Conservation (phyloP, 177 flowering plant species). For the Vitis hybrid region DNA sequence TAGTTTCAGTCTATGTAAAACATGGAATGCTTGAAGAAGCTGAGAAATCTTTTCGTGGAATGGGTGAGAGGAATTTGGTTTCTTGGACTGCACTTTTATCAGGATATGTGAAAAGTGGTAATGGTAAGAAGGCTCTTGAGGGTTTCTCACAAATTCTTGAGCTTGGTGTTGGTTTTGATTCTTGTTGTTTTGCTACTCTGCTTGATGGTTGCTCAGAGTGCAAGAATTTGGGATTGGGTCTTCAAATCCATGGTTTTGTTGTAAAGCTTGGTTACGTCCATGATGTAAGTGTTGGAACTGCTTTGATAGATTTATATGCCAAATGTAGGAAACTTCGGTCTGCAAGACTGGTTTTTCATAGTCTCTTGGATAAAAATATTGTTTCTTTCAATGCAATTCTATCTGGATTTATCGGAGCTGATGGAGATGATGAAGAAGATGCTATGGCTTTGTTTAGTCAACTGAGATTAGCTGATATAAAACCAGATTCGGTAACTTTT, state of each 20-base stretch:
- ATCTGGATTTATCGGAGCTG: conserved; percentile 25
- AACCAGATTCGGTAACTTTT: conserved; percentile 38
- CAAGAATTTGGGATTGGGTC: conserved; percentile 18
- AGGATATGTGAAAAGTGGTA: conserved; percentile 24
- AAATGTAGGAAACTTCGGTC: conserved; percentile 31
- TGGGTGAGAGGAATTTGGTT: conserved; percentile 31
- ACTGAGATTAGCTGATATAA: conserved; percentile 27
- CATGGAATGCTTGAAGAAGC: conserved; percentile 32
- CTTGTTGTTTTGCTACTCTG: conserved; percentile 20
- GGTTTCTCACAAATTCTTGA: conserved; percentile 22
- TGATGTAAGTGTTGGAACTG: conserved; percentile 32
- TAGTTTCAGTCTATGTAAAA: conserved; percentile 32
- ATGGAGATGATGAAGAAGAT: conserved; percentile 24
- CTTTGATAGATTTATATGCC: conserved; percentile 42
- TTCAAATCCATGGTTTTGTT: conserved; percentile 36
- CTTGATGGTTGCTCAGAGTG: conserved; percentile 31
- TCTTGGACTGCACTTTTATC: conserved; percentile 45
- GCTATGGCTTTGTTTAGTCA: conserved; percentile 32
- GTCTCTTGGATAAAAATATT: conserved; percentile 21
- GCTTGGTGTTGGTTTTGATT: conserved; percentile 19
- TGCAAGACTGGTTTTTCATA: conserved; percentile 24
- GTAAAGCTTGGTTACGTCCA: conserved; percentile 26
- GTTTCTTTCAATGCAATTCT: conserved; percentile 41
- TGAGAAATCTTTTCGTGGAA: conserved; percentile 24
- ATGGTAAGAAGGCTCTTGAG: conserved; percentile 19